A percentile compares a stretch with the other conserved stretches of the same genome.
phyloP scores from a whole-genome alignment of 805 yeast species.

The Candida odintsovae region DNA sequence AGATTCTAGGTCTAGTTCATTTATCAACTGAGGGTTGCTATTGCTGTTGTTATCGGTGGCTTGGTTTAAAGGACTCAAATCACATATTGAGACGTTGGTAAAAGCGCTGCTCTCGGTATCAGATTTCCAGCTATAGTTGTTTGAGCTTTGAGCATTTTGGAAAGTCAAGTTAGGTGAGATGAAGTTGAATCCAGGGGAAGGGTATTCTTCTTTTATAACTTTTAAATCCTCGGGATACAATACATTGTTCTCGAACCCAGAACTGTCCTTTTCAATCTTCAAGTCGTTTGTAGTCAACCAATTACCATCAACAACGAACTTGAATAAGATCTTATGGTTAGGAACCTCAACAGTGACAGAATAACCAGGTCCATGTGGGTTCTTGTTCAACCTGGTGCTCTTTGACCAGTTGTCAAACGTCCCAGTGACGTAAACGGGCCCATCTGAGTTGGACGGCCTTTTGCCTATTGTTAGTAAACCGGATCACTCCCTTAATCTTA shows the following conservation, averaged over 20 bases:
- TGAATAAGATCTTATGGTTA: slow-evolving; percentile 38
- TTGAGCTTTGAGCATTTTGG: not conserved
- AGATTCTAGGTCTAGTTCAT: slow-evolving; percentile 1
- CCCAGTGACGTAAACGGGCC: slow-evolving; percentile 54
- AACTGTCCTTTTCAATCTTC: slow-evolving; percentile 32
- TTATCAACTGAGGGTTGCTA: not conserved
- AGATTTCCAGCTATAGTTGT: slow-evolving; percentile 8
- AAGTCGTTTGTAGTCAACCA: slow-evolving; percentile 42
- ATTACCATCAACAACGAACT: slow-evolving; percentile 51
- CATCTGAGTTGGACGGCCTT: slow-evolving; percentile 27
- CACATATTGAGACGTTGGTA: slow-evolving; percentile 19
- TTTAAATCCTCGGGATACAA: slow-evolving; percentile 29
- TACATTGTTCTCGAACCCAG: slow-evolving; percentile 49
- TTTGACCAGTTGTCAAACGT: slow-evolving; percentile 52
- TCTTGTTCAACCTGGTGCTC: slow-evolving; percentile 35
- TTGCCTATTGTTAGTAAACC: not conserved
- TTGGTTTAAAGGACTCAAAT: slow-evolving; percentile 12
- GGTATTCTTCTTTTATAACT: not conserved
- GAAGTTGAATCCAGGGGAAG: not conserved
- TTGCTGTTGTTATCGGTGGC: not conserved
- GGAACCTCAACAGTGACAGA: slow-evolving; percentile 39
- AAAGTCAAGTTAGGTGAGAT: not conserved
- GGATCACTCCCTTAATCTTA: not conserved
- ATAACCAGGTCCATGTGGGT: slow-evolving; percentile 32
- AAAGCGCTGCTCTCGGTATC: slow-evolving; percentile 22